These are phyloP conservation scores for Pythium diclinum DNA, from an alignment of 352 stramenopile species.

Conservation along the genomic window DNA sequence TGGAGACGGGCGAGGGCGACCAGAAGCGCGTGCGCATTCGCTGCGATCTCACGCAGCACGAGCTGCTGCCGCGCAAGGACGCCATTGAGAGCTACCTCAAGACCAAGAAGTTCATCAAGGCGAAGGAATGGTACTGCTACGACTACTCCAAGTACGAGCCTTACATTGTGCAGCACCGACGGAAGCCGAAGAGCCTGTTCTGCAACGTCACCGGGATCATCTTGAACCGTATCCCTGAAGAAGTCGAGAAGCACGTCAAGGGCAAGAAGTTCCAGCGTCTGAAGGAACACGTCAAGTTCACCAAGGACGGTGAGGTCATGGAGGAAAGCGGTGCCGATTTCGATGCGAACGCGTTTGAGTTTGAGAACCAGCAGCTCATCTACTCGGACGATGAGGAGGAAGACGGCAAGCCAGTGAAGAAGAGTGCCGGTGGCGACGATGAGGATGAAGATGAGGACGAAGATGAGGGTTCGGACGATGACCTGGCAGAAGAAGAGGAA, in stretches of 20 bases:
- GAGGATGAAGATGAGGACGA: conserved; percentile 23
- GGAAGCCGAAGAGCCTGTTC: conserved; percentile 77
- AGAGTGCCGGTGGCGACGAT: conserved; percentile 9
- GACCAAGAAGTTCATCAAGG: conserved; percentile 81
- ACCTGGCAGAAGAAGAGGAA: conserved; percentile 25
- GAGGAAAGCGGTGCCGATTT: conserved; percentile 50
- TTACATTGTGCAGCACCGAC: conserved; percentile 87
- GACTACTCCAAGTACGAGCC: conserved; percentile 91
- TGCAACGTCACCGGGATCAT: conserved; percentile 85
- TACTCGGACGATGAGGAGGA: conserved; percentile 66
- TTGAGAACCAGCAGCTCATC: conserved; percentile 72
- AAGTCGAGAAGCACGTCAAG: conserved; percentile 89
- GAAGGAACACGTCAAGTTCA: conserved; percentile 70
- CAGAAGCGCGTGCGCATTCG: conserved; percentile 54
- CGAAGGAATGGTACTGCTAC: conserved; percentile 85
- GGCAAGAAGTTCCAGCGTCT: conserved; percentile 84
- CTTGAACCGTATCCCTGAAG: conserved; percentile 85
- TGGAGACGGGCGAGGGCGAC: conserved; percentile 45
- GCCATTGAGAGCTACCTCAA: conserved; percentile 61
- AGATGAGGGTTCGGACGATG: conserved; percentile 16
- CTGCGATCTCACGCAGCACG: conserved; percentile 74
- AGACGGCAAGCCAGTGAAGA: conserved; percentile 23
- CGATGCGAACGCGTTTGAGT: conserved; percentile 79
- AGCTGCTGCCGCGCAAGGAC: conserved; percentile 64
- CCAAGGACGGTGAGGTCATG: conserved; percentile 26